A percentile compares a stretch with the other conserved stretches of the same genome.
These are phyloP conservation scores for Coffea eugenioides DNA, from an alignment of 257 asterid genomes.

Conservation along the genomic window DNA sequence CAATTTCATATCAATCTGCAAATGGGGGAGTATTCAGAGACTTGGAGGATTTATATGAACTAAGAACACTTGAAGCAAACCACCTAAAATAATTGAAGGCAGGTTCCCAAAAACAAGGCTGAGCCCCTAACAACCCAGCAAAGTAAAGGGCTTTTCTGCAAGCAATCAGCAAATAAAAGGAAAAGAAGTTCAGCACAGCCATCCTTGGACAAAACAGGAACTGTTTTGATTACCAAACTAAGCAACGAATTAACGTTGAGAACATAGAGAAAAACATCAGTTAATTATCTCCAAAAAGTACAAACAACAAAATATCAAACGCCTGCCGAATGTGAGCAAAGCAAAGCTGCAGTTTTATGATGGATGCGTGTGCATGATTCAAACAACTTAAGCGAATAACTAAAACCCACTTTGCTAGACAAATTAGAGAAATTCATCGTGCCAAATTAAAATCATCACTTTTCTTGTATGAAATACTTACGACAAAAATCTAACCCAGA, in stretches of 20 bases:
- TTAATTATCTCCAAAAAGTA: not conserved
- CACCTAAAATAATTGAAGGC: not conserved
- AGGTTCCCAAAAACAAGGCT: not conserved
- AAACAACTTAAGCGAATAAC: not conserved
- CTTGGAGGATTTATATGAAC: not conserved
- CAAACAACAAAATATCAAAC: not conserved
- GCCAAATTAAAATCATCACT: not conserved
- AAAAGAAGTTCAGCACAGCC: not conserved
- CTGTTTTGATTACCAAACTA: not conserved
- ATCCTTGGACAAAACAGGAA: not conserved
- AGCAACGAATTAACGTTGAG: not conserved
- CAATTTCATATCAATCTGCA: constrained; percentile 21
- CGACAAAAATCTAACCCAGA: not conserved
- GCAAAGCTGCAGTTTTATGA: not conserved
- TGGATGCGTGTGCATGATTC: not conserved
- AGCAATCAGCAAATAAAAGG: not conserved
- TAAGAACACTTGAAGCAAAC: not conserved
- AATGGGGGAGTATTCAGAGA: not conserved
- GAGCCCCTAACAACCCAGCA: not conserved
- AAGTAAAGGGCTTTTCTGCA: constrained; percentile 6
- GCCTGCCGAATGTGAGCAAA: not conserved
- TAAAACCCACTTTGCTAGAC: not conserved
- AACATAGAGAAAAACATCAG: not conserved
- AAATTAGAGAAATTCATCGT: not conserved
- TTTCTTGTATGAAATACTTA: not conserved